Conservation (phyloP, 1,284 basidiomycete species). For the Sporisorium reilianum region DNA sequence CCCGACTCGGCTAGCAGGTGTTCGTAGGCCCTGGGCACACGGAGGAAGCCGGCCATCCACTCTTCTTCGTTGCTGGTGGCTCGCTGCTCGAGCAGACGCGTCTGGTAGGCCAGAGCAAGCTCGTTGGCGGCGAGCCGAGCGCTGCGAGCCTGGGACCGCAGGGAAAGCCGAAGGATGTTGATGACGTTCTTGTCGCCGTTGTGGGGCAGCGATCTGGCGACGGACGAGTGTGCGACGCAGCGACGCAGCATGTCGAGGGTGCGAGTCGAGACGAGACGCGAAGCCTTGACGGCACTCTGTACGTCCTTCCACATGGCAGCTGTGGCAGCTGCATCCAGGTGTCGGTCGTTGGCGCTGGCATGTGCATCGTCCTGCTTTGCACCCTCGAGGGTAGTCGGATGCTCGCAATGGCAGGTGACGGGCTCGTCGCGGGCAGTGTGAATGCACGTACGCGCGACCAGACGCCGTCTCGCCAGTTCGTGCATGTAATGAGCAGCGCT, state of each 20-base stretch:
- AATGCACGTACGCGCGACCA: slow-evolving; percentile 18
- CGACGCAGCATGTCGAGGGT: slow-evolving; percentile 37
- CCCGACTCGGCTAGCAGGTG: slow-evolving; percentile 17
- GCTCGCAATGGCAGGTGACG: slow-evolving; percentile 8
- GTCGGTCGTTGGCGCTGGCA: not conserved
- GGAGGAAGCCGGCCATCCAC: slow-evolving; percentile 23
- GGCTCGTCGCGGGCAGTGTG: not conserved
- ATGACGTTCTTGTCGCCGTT: slow-evolving; percentile 26
- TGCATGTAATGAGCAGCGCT: not conserved
- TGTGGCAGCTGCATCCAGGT: not conserved
- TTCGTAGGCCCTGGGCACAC: slow-evolving; percentile 28
- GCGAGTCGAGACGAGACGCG: slow-evolving; percentile 13
- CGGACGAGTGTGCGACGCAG: slow-evolving; percentile 22
- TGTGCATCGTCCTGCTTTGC: not conserved
- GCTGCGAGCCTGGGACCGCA: slow-evolving; percentile 23
- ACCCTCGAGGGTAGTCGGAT: not conserved
- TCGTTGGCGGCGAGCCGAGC: slow-evolving; percentile 35
- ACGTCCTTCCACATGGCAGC: slow-evolving; percentile 31
- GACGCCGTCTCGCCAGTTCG: slow-evolving; percentile 26
- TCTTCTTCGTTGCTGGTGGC: slow-evolving; percentile 27
- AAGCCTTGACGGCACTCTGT: slow-evolving; percentile 17
- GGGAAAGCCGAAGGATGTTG: slow-evolving; percentile 20
- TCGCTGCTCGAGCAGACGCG: slow-evolving; percentile 26
- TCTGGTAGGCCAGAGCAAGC: slow-evolving; percentile 34
- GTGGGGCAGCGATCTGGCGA: slow-evolving; percentile 12